Evolutionary conservation across 164 flowering plant genomes (phyloP), one percentile per base, ranked within the genome.

Genomic region (Berberis thunbergii): DNA sequence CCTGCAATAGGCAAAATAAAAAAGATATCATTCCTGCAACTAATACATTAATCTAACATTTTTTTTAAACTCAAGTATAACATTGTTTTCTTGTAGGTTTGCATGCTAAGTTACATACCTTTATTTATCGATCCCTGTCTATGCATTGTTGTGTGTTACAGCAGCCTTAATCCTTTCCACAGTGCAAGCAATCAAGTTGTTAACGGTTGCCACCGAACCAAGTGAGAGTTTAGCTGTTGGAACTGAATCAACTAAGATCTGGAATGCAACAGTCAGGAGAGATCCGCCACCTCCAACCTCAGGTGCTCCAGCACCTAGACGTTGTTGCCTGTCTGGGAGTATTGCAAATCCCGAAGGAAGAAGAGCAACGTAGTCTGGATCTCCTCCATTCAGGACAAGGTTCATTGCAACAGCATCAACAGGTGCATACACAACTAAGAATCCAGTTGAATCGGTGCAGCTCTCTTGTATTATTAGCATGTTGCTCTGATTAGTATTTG

Each of bases 401-500:
- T 87, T 88, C 97, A 95, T 91, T 1, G 97, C 94, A 6, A 56
- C 86, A 4, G 85, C 74, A 59, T 91, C 97, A 1, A 91, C 96
- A 0, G 97, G 97, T 6, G 99, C 97, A 63, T 95, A 91, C 13
- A 95, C 82, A 2, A 95, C 96, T 13, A 79, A 84, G 12, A 87
- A 89, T 44, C 94, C 96, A 0, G 97, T 80, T 0, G 88, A 41
- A 50, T 91, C 96, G 0, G 83, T 82, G 81, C 85, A 81, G 60
- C 92, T 89, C 81, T 95, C 99, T 69, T 95, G 99, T 54, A 95
- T 76, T 66, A 95, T 89, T 68, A 91, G 83, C 97, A 91, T 95
- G 77, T 91, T 95, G 80, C 94, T 84, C 63, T 91, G 99, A 80
- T 80, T 89, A 9, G 97, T 83, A 61, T 94, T 91, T 41, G 84